A percentile compares a stretch with the other conserved stretches of the same genome.
Conservation (phyloP, 768 basidiomycete species). For the Mycena sanguinolenta region DNA sequence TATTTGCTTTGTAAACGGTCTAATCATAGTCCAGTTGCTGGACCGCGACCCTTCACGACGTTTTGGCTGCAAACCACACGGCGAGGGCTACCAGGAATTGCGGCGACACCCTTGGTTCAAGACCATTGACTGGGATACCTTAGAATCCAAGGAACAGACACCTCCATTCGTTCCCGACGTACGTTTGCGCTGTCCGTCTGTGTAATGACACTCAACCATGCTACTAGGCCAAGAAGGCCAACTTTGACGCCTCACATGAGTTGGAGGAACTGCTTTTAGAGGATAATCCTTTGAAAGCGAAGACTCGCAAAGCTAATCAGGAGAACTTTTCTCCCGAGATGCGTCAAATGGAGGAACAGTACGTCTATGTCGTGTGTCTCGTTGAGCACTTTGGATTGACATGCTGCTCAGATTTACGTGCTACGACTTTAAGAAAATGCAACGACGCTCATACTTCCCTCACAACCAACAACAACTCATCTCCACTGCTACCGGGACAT, state of each 20-base stretch:
- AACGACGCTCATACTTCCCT: constrained; percentile 91
- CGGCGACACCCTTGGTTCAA: constrained; percentile 89
- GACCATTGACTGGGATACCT: constrained; percentile 88
- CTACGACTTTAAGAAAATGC: constrained; percentile 94
- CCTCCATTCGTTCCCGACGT: constrained; percentile 95
- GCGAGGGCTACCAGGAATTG: constrained; percentile 86
- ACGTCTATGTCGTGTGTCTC: constrained; percentile 42
- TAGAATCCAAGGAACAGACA: constrained; percentile 80
- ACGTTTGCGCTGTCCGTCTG: constrained; percentile 46
- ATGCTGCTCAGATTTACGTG: constrained; percentile 76
- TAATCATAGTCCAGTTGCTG: constrained; percentile 69
- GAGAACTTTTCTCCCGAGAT: constrained; percentile 92
- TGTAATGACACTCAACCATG: constrained; percentile 27
- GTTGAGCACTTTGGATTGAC: constrained; percentile 16
- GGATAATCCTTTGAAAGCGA: constrained; percentile 96
- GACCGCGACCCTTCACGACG: constrained; percentile 88
- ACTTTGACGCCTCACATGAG: constrained; percentile 99
- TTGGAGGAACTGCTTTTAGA: constrained; percentile 95
- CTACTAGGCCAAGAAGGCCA: constrained; percentile 94
- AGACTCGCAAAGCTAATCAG: constrained; percentile 90
- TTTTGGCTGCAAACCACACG: constrained; percentile 84
- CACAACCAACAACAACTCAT: constrained; percentile 71
- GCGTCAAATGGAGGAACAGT: constrained; percentile 99
- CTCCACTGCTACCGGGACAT: constrained; percentile 82
- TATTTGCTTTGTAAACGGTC: constrained; percentile 24